Percentiles rank a stretch among this genome's conserved stretches.
These are phyloP conservation scores for Coemansia sp. DNA, from an alignment of 192 early-diverging fungal genomes.

Conservation along the genomic window DNA sequence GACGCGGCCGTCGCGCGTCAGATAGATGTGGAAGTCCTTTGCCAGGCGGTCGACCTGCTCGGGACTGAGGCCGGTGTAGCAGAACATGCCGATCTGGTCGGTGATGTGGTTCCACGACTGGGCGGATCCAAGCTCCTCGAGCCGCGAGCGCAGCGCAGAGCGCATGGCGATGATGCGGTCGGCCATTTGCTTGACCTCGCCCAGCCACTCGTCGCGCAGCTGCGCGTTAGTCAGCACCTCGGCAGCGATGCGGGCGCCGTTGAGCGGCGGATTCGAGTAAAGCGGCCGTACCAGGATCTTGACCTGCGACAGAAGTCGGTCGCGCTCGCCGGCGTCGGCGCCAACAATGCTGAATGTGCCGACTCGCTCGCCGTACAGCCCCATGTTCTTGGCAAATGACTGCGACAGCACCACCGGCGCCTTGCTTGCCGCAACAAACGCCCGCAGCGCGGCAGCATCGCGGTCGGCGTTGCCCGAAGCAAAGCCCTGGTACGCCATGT, in stretches of 20 bases:
- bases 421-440: constrained; percentile 82
- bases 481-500: constrained; percentile 99
- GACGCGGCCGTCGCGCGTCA: constrained; percentile 93
- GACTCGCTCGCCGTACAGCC: constrained; percentile 96
- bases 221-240: constrained; percentile 75
- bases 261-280: constrained; percentile 98
- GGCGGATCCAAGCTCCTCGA: constrained; percentile 81
- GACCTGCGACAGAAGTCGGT: constrained; percentile 85
- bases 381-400: constrained; percentile 99
- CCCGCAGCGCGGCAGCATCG: constrained; percentile 92
- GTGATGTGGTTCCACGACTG: constrained; percentile 90
- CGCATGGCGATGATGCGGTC: constrained; percentile 97
- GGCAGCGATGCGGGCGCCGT: constrained; percentile 90
- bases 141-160: constrained; percentile 65
- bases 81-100: constrained; percentile 98
- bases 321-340: constrained; percentile 68
- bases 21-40: constrained; percentile 85
- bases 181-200: constrained; percentile 94
- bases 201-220: constrained; percentile 82
- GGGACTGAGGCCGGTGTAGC: constrained; percentile 87
- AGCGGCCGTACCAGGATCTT: constrained; percentile 95
- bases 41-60: constrained; percentile 85
- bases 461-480: constrained; percentile 85
- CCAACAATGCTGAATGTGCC: constrained; percentile 87
- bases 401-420: constrained; percentile 78